Percentiles rank a stretch among this genome's conserved stretches.
phyloP scores from a whole-genome alignment of 768 basidiomycete species.

The Russula virescens region DNA sequence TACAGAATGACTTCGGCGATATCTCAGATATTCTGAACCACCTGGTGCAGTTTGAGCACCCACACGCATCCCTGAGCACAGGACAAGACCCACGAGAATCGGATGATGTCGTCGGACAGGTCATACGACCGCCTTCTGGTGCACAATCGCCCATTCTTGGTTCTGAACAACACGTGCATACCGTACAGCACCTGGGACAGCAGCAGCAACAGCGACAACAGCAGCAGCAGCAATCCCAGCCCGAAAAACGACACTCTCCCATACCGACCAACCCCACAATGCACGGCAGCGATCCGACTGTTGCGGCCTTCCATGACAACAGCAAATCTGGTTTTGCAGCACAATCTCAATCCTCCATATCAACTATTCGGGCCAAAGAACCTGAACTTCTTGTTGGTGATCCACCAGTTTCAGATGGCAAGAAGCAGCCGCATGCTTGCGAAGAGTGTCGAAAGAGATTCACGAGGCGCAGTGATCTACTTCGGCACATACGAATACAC shows the following conservation, averaged over 20 bases:
- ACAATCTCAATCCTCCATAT: constrained; percentile 15
- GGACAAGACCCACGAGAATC: constrained; percentile 5
- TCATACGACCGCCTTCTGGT: constrained; percentile 10
- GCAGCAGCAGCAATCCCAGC: constrained; percentile 14
- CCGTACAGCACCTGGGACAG: constrained; percentile 3
- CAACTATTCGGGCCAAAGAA: not conserved
- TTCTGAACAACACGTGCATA: not conserved
- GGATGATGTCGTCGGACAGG: constrained; percentile 18
- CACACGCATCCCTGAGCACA: constrained; percentile 31
- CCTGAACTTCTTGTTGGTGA: constrained; percentile 28
- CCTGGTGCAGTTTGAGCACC: constrained; percentile 62
- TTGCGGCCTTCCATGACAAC: constrained; percentile 7
- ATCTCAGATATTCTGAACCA: constrained; percentile 76
- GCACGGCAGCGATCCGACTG: constrained; percentile 1
- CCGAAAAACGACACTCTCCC: constrained; percentile 1
- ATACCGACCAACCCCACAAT: constrained; percentile 1
- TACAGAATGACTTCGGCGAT: constrained; percentile 66
- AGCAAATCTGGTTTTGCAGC: not conserved
- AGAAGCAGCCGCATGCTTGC: constrained; percentile 50
- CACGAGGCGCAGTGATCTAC: constrained; percentile 75
- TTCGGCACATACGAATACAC: constrained; percentile 84
- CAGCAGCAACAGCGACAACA: constrained; percentile 17
- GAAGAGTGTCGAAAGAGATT: constrained; percentile 78
- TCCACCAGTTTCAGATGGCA: constrained; percentile 26
- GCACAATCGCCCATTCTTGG: constrained; percentile 13